Evolutionary conservation across 345 rosid genomes (phyloP), one percentile per base, ranked within the genome.

Genomic region (Limnanthes douglasii): DNA sequence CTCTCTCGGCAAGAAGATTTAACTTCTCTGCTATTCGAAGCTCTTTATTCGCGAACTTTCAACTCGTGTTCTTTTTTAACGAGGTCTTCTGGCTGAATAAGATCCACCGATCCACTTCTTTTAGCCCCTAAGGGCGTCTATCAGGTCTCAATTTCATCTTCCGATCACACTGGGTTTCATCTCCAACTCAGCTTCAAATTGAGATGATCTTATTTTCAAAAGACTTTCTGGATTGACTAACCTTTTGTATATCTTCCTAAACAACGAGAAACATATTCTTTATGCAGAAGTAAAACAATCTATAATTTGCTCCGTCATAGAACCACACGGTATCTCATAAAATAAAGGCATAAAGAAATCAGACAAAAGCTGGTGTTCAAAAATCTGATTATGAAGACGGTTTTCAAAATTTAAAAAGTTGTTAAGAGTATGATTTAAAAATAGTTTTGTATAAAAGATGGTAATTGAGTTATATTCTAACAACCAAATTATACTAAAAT

Each of bases 121-220:
- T 77, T 57, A 90, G 64, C 52, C 84, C 96, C 79, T 80, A 84
- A 29, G 79, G 86, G 15, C 98, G 78, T 64, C 81, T 77, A 66
- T 72, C 84, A n/a, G 18, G 59, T 59, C 56, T 80, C 98, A 29
- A 84, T 59, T 54, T 84, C 98, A 59, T 75, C 81, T 45, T 84
- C 98, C 55, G n/a, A 62, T 77, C 54, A 53, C 17, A 57, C 75
- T 80, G 10, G 48, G 60, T 50, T 62, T 77, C 34, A 37, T 31
- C 62, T 75, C 85, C 53, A 90, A 35, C 65, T 77, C 88, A 47
- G 82, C 75, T 44, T 84, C 96, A 52, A 80, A 58, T 50, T 75
- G 85, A 4, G 73, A 54, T 51, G 62, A 67, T 70, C 77, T 75
- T 4, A 31, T 56, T 59, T 61, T 69, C 64, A 77, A 48, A 59